These are phyloP conservation scores for Calcarisporium arbuscula DNA, from an alignment of 2,329 filamentous ascomycete genomes.

Conservation along the genomic window DNA sequence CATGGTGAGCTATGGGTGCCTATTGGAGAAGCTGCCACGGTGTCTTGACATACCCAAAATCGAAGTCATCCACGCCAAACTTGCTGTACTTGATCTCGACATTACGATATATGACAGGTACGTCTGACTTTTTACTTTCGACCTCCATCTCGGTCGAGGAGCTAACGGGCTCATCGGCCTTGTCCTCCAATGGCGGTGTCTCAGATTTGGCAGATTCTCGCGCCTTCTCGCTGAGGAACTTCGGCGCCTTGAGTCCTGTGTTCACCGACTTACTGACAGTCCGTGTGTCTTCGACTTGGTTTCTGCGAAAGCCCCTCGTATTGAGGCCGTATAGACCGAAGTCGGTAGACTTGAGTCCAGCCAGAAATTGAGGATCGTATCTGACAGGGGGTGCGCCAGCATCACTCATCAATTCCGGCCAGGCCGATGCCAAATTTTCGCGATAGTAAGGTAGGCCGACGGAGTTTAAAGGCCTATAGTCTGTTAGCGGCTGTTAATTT, in stretches of 20 bases:
- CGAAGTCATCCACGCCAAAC: slow-evolving; percentile 98
- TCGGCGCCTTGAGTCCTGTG: slow-evolving; percentile 65
- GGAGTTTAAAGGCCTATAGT: slow-evolving; percentile 64
- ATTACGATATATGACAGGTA: slow-evolving; percentile 83
- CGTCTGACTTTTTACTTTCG: slow-evolving; percentile 71
- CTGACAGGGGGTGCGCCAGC: slow-evolving; percentile 75
- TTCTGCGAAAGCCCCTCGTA: slow-evolving; percentile 64
- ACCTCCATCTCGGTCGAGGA: slow-evolving; percentile 63
- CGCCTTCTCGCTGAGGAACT: slow-evolving; percentile 91
- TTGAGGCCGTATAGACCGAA: slow-evolving; percentile 76
- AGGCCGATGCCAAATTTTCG: slow-evolving; percentile 78
- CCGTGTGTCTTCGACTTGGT: slow-evolving; percentile 77
- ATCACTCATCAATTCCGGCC: slow-evolving; percentile 82
- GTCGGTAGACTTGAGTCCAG: slow-evolving; percentile 63
- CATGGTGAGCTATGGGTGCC: slow-evolving; percentile 11
- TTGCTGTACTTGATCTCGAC: slow-evolving; percentile 99
- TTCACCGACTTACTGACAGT: slow-evolving; percentile 53
- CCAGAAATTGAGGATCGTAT: slow-evolving; percentile 64
- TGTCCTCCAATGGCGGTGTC: slow-evolving; percentile 34
- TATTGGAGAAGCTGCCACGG: too few species aligned
- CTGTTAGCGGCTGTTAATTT: slow-evolving; percentile 9
- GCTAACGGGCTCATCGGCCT: slow-evolving; percentile 52
- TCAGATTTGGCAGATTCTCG: slow-evolving; percentile 54
- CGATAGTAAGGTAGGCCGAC: slow-evolving; percentile 93
- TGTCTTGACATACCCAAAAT: slow-evolving; percentile 84